Percentiles rank a stretch among this genome's conserved stretches.
phyloP scores from a whole-genome alignment of 306 rosid species.

The Sechiopsis laciniata region DNA sequence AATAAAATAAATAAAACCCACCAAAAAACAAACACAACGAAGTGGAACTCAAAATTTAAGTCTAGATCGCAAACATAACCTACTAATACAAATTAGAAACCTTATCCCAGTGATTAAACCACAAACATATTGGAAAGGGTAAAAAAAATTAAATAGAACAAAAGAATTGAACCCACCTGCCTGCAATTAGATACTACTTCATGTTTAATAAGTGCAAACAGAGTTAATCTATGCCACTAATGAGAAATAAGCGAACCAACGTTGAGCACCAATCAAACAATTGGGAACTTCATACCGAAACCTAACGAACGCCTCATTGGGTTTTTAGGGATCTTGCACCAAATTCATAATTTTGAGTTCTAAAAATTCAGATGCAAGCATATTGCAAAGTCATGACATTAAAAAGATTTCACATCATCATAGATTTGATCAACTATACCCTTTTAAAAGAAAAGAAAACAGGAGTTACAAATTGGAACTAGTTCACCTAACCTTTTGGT shows the following conservation, averaged over 20 bases:
- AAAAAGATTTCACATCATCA: background rate
- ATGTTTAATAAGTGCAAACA: background rate
- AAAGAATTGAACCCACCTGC: no score
- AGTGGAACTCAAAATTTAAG: background rate
- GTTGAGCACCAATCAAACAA: background rate
- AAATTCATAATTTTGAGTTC: background rate
- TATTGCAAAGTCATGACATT: background rate
- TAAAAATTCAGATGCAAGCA: background rate
- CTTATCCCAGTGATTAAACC: background rate
- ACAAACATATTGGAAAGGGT: no score
- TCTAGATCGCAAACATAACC: background rate
- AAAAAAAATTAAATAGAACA: no score
- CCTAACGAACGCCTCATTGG: background rate
- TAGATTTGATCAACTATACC: background rate
- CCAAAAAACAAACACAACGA: background rate
- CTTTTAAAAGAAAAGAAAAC: background rate
- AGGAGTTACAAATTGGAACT: constrained; percentile 2
- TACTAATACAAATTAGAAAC: background rate
- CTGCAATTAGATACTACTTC: background rate
- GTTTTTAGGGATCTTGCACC: background rate
- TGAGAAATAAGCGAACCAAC: background rate
- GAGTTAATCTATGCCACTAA: background rate
- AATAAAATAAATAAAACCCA: no score
- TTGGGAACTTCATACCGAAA: background rate
- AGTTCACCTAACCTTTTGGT: background rate